Base-by-base conservation (phyloP, 768 basidiomycete species). In the Exidia glandulosa region DNA sequence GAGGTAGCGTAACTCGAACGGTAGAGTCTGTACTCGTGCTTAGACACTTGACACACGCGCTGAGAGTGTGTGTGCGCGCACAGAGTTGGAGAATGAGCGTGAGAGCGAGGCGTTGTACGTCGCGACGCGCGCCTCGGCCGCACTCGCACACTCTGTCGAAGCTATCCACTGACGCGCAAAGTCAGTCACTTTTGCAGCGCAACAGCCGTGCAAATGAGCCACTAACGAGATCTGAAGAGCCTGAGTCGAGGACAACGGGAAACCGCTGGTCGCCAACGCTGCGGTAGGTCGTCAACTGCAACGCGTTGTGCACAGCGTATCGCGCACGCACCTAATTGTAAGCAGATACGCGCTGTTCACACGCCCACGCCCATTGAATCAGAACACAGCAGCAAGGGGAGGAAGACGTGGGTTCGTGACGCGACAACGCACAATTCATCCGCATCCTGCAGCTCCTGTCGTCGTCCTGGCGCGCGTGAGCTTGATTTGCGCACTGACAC, bases 161-260 rank as follows among this genome's bases (percentile, higher is more conserved):
- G 76, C 75, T 16, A 82, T 72, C 82, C 82, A 84, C 81, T 77
- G 41, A 16, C 33, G 30, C 12, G 32, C 32, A 37, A 10, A 19
- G 19, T 27, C 58, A 54, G 59, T 56, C 64, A 3, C 9, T 25
- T n/a, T 64, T n/a, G 13, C 59, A 52, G 31, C 41, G 54, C 33
- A 56, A 1, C 10, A 14, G 12, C 59, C 13, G 23, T 61, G 52
- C 54, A 45, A 29, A 32, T 34, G 54, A 47, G 61, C 57, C 33
- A 65, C 73, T 52, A 63, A 81, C 81, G 63, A 84, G 64, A 66
- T 83, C 82, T 1, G 83, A 76, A 3, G 81, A 84, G 55, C 82
- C 82, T 7, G 82, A 83, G 65, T 83, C 81, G 31, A 82, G 69
- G 3, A 80, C 74, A 25, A 77, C 71, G 66, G 72, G 71, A 60